A percentile compares a stretch with the other conserved stretches of the same genome.
These are phyloP conservation scores for Salix brachista DNA, from an alignment of 345 rosid species.

Conservation along the genomic window DNA sequence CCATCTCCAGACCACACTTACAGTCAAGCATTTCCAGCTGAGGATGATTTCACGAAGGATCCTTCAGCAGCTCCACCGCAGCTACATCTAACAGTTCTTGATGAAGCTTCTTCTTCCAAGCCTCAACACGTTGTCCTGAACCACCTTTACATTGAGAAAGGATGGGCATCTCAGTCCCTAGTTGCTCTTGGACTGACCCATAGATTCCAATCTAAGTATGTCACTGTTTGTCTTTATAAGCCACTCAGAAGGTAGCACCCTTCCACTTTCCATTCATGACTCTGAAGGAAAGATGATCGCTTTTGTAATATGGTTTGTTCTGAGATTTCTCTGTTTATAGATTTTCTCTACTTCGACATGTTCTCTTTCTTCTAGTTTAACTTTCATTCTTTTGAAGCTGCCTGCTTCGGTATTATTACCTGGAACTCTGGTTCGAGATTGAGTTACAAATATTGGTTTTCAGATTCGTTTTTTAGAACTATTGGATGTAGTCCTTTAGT, in stretches of 20 bases:
- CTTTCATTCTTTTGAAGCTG: neutral
- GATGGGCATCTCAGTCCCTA: constrained; percentile 68
- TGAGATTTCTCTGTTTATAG: constrained; percentile 26
- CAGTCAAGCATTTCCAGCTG: constrained; percentile 49
- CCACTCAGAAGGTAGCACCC: constrained; percentile 53
- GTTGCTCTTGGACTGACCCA: constrained; percentile 83
- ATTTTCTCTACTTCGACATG: neutral
- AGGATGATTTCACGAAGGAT: constrained; percentile 80
- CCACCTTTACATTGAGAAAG: constrained; percentile 79
- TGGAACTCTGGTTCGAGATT: neutral
- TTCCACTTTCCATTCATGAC: constrained; percentile 2
- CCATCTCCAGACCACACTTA: constrained; percentile 77
- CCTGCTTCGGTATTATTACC: neutral
- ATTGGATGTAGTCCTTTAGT: neutral
- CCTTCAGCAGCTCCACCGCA: constrained; percentile 69
- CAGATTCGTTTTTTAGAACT: neutral
- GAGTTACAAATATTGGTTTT: neutral
- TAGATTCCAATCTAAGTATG: constrained; percentile 83
- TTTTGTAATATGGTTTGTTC: constrained; percentile 1
- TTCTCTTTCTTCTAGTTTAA: neutral
- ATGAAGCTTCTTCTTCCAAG: constrained; percentile 46
- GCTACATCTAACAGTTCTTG: constrained; percentile 63
- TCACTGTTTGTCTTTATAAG: constrained; percentile 85
- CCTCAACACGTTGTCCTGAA: constrained; percentile 87
- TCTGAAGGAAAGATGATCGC: constrained; percentile 14